Evolutionary conservation across 75 land plant genomes (phyloP), one percentile per base, ranked within the genome.

Genomic region (Sequoiadendron giganteum): DNA sequence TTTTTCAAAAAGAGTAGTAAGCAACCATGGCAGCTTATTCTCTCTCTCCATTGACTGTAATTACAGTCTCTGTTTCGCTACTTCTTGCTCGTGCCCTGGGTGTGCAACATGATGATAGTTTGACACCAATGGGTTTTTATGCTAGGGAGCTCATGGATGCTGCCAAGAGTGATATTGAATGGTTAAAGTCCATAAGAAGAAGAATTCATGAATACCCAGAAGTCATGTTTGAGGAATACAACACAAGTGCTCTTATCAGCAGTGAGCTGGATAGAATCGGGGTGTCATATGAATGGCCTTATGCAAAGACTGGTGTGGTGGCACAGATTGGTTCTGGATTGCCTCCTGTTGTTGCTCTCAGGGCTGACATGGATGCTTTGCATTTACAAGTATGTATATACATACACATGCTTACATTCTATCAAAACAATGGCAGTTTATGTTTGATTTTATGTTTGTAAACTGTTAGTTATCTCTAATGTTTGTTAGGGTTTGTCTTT

Each of bases 321-420:
- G 91, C 90, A 9, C 80, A 77, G 19, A 77, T 77, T 77, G 93
- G 93, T 28, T 78, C 83, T 14, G 91, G 91, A 16, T 36, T 58
- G 84, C 58, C 89, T 18, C 88, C 92, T 43, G 40, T 87, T 11
- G 90, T 91, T 54, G 90, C 92, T 21, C 88, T 91, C 32, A 61
- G 90, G 43, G 92, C 92, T 1, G 90, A 91, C 83, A 91, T 91
- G 92, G 90, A 91, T 56, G 92, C 90, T 16, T 88, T 91, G 40
- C 88, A 90, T 8, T 58, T 91, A 76, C 88, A 91, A 86, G 92
- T 91, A 77, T 15, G 0, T 7, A 45, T 7, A 45, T 45, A 45
- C 48, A 6, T 45, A 6, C 48, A 1, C 48, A 45, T 45, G 55
- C 16, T 54, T 14, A 54, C 16, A 54, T 54, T 13, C 16, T 14